Percentiles rank a stretch among this genome's conserved stretches.
These are phyloP conservation scores for Cryphonectria nitschkei DNA, from an alignment of 2,329 filamentous ascomycete genomes.

Conservation along the genomic window DNA sequence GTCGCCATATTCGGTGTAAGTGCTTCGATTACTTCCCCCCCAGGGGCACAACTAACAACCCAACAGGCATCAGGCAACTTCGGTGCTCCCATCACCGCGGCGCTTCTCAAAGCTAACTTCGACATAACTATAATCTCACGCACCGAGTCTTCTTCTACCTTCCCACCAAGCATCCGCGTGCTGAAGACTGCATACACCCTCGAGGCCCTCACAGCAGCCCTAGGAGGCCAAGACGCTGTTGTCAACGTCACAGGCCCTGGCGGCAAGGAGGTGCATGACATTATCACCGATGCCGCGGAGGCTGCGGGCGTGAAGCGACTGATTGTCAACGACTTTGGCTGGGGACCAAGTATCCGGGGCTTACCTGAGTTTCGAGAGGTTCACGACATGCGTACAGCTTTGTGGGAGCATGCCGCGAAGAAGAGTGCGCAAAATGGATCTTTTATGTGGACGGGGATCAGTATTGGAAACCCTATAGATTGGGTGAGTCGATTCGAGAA, in stretches of 20 bases:
- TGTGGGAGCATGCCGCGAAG: constrained; percentile 33
- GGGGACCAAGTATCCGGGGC: constrained; percentile 32
- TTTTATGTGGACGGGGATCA: constrained; percentile 39
- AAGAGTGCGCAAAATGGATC: constrained; percentile 29
- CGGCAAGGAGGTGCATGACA: constrained; percentile 30
- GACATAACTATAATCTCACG: constrained; percentile 43
- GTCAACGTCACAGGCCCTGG: constrained; percentile 35
- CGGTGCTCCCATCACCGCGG: constrained; percentile 34
- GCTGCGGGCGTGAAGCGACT: constrained; percentile 38
- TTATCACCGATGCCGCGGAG: constrained; percentile 38
- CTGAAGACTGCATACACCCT: constrained; percentile 26
- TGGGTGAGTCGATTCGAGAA: constrained; percentile 33
- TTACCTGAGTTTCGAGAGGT: constrained; percentile 35
- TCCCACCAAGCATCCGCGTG: constrained; percentile 32
- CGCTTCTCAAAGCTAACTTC: constrained; percentile 35
- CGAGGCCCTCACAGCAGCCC: constrained; percentile 31
- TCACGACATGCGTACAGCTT: constrained; percentile 29
- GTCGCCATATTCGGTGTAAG: constrained; percentile 43
- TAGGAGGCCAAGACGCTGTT: constrained; percentile 37
- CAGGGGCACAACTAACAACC: not conserved
- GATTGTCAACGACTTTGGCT: constrained; percentile 34
- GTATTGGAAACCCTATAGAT: constrained; percentile 38
- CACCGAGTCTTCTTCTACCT: constrained; percentile 30
- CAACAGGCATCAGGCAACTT: constrained; percentile 39
- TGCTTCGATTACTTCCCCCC: not conserved